phyloP scores from a whole-genome alignment of 495 filamentous ascomycete genomes.

The Daldinia childiae region DNA sequence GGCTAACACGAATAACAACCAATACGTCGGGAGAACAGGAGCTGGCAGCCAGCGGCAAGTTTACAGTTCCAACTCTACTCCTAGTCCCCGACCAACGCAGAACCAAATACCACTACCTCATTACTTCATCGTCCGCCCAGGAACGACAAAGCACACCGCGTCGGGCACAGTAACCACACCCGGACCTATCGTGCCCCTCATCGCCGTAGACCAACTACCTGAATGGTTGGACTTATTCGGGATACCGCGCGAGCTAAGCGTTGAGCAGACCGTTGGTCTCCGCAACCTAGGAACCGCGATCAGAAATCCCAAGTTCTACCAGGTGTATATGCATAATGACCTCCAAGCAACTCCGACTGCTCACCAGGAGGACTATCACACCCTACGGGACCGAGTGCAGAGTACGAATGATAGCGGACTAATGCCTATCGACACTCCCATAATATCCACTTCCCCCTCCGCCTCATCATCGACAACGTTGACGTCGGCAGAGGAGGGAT shows the following conservation, averaged over 20 bases:
- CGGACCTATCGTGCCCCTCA: conserved; percentile 54
- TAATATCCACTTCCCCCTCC: not conserved
- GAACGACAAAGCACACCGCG: conserved; percentile 18
- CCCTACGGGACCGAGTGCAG: not conserved
- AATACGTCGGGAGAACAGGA: not conserved
- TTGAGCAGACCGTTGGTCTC: conserved; percentile 52
- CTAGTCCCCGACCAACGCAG: not conserved
- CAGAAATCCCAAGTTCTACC: conserved; percentile 45
- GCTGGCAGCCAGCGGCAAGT: conserved; percentile 1
- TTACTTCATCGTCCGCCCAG: conserved; percentile 53
- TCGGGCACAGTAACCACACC: conserved; percentile 31
- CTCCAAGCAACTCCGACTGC: not conserved
- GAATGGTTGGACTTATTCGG: conserved; percentile 50
- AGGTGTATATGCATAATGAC: conserved; percentile 39
- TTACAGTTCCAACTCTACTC: not conserved
- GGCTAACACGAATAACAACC: not conserved
- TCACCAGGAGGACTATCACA: not conserved
- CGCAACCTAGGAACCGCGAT: conserved; percentile 49
- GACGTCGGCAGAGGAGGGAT: not conserved
- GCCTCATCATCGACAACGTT: conserved; percentile 1
- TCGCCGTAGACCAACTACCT: conserved; percentile 58
- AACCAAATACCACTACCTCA: conserved; percentile 30
- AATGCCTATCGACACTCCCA: not conserved
- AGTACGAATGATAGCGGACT: not conserved
- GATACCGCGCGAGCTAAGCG: conserved; percentile 50